Conservation (phyloP, 169 alveolate genomes). For the Ichthyophthirius multifiliis region DNA sequence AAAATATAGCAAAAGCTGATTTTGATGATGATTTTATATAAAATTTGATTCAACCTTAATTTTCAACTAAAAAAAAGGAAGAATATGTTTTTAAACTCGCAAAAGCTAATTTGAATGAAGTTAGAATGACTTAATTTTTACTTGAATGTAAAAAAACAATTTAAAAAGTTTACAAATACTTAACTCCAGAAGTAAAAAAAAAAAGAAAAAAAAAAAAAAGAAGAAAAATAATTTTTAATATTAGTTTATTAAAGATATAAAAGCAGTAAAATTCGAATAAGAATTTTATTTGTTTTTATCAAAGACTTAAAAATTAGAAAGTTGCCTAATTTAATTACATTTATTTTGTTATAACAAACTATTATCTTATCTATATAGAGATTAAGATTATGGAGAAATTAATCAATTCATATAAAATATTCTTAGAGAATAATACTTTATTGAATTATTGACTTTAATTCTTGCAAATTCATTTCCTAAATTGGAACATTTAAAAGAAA, state of each 20-base stretch:
- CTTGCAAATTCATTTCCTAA: slow-evolving; percentile 8
- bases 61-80: slow-evolving; percentile 12
- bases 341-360: slow-evolving; percentile 21
- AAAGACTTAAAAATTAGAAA: slow-evolving; percentile 11
- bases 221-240: no score
- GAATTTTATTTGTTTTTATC: slow-evolving; percentile 1
- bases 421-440: slow-evolving; percentile 18
- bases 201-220: no score
- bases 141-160: slow-evolving; percentile 19
- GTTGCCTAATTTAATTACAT: slow-evolving; percentile 14
- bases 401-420: slow-evolving; percentile 24
- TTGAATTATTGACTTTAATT: slow-evolving; percentile 7
- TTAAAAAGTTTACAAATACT: slow-evolving; percentile 3
- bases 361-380: slow-evolving; percentile 16
- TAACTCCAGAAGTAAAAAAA: not conserved
- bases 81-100: slow-evolving; percentile 30
- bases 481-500: not conserved
- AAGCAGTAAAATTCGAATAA: slow-evolving; percentile 8
- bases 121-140: slow-evolving; percentile 21
- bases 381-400: slow-evolving; percentile 17
- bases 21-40: no score
- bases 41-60: no score
- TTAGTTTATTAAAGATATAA: no score
- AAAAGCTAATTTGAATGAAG: slow-evolving; percentile 24
- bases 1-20: no score